Evolutionary conservation across 1,139 yeast species (phyloP).

Genomic region (Saccharomyces hybrid): DNA sequence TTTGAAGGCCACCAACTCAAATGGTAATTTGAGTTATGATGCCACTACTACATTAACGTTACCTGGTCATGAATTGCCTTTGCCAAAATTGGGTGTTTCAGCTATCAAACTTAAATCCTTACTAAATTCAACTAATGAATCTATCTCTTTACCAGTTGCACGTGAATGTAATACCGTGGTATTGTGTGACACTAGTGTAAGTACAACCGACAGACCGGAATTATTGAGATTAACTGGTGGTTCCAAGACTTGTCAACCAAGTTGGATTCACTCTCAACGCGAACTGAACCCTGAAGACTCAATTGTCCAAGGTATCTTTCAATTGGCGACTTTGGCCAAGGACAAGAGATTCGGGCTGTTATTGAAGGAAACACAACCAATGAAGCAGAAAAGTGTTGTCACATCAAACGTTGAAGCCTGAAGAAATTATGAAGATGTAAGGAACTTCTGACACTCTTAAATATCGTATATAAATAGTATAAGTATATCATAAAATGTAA

Average conservation of each 20-base stretch:
- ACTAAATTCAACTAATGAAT: conserved; percentile 44
- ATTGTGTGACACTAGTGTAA: conserved; percentile 40
- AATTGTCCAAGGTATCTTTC: conserved; percentile 41
- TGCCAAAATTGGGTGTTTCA: conserved; percentile 63
- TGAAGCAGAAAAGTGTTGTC: conserved; percentile 32
- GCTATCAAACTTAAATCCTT: conserved; percentile 57
- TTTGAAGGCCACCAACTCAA: conserved; percentile 52
- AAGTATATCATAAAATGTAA: conserved; percentile 1
- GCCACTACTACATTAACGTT: conserved; percentile 52
- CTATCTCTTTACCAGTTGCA: conserved; percentile 49
- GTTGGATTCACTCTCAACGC: conserved; percentile 78
- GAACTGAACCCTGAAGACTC: conserved; percentile 42
- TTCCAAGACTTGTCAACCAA: conserved; percentile 53
- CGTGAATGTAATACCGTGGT: conserved; percentile 73
- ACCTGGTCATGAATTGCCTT: conserved; percentile 67
- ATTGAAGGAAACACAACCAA: conserved; percentile 54
- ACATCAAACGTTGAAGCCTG: conserved; percentile 8
- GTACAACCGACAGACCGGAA: conserved; percentile 45
- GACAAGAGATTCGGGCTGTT: conserved; percentile 62
- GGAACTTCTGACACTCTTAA: background rate
- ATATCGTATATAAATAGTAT: background rate
- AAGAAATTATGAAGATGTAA: conserved; percentile 2
- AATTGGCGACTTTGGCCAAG: conserved; percentile 50
- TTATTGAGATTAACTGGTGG: conserved; percentile 79
- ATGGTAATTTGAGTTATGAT: conserved; percentile 58